Evolutionary conservation across 805 yeast genomes (phyloP), one percentile per base, ranked within the genome.

Genomic region (Osmozyma mogii): DNA sequence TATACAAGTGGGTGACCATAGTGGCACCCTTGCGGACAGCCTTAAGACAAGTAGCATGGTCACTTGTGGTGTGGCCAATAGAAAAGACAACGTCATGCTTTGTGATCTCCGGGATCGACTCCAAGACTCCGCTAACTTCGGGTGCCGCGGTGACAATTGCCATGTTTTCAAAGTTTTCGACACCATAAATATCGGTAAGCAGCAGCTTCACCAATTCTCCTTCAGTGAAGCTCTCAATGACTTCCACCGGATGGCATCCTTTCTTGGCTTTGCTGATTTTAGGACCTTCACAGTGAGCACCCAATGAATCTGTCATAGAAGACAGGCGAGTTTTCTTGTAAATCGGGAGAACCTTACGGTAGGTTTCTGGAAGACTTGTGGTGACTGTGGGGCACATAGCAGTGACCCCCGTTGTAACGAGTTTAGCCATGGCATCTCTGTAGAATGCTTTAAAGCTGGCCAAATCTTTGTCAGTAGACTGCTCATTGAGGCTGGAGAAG

Each of bases 211-310:
- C 42, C 5, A 43, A 21, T 8, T 38, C 32, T 19, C 65, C 61
- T 9, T 47, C 52, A 22, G 38, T 38, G 13, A 68, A 69, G 30
- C 50, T 56, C 18, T 52, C 61, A 37, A 68, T 54, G n/a, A 68
- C 60, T 34, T 58, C 66, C 9, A 52, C 53, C 2, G 70, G 71
- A 39, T 69, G 75, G 37, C 75, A 69, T 4, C 75, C 75, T 40
- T 63, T 67, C 42, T 69, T 69, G 25, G 51, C 44, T 22, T 56
- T 49, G 31, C 65, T 68, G 35, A 73, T 62, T 44, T 72, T 71
- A 6, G 79, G 79, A 5, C 79, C 79, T 40, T 73, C 79, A 22
- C 68, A 50, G 44, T 73, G 79, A n/a, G 74, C 74, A 8, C 79
- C 79, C 32, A 73, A 50, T 4, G 68, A 59, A 42, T 69, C 75